Percentiles rank a stretch among this genome's conserved stretches.
Conservation (phyloP, 805 yeast species). For the Candida sakaeoensis region DNA sequence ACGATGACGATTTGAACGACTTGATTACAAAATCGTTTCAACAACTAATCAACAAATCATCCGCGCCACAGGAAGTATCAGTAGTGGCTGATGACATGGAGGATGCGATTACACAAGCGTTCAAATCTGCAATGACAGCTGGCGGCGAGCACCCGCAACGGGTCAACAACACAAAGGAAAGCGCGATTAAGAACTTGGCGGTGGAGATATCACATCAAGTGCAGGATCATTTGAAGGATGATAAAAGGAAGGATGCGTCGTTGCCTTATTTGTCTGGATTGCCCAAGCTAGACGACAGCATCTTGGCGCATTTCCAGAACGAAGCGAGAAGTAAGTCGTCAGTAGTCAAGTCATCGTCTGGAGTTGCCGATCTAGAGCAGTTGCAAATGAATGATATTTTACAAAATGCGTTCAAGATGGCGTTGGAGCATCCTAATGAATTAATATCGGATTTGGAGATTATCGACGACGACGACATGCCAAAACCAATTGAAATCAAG, state of each 20-base stretch:
- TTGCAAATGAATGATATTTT: slow-evolving; percentile 62
- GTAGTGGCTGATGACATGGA: slow-evolving; percentile 18
- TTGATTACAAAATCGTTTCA: slow-evolving; percentile 21
- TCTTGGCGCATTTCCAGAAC: slow-evolving; percentile 33
- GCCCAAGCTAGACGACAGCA: slow-evolving; percentile 34
- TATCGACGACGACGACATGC: slow-evolving; percentile 18
- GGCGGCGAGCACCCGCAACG: too few relatives aligned
- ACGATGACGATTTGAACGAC: slow-evolving; percentile 18
- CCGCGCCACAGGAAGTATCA: neutral
- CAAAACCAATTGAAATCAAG: neutral
- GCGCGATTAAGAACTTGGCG: slow-evolving; percentile 26
- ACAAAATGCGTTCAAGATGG: slow-evolving; percentile 75
- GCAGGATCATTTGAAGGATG: slow-evolving; percentile 21
- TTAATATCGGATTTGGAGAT: slow-evolving; percentile 35
- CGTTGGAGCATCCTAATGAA: slow-evolving; percentile 59
- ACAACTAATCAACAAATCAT: slow-evolving; percentile 9
- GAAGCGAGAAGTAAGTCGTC: slow-evolving; percentile 18
- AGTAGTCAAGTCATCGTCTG: slow-evolving; percentile 9
- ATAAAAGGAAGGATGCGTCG: slow-evolving; percentile 10
- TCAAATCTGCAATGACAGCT: slow-evolving; percentile 19
- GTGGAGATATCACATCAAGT: slow-evolving; percentile 28
- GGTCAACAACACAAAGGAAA: slow-evolving; percentile 9
- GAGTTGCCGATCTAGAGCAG: slow-evolving; percentile 50
- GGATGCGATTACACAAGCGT: slow-evolving; percentile 28
- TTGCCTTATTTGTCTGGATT: slow-evolving; percentile 13